Percentiles rank a stretch among this genome's conserved stretches.
phyloP scores from a whole-genome alignment of 2,329 filamentous ascomycete species.

The Monilinia vaccinii-corymbosi region DNA sequence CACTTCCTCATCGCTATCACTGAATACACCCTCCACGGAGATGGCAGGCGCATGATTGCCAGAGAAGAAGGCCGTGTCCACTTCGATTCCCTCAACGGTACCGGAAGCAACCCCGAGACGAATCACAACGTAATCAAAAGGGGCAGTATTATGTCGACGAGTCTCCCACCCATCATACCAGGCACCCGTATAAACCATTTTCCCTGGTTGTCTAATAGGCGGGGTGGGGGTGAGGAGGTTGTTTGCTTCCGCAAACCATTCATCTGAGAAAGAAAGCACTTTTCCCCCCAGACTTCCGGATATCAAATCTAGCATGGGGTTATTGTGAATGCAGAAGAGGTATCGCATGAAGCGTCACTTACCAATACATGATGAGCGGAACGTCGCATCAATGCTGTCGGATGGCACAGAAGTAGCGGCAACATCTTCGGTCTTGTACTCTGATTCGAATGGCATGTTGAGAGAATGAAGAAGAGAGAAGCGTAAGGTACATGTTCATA shows the following conservation, averaged over 20 bases:
- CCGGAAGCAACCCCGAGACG: constrained; percentile 62
- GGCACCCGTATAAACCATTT: constrained; percentile 60
- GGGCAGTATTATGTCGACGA: constrained; percentile 52
- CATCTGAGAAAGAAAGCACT: constrained; percentile 55
- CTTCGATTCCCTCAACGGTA: constrained; percentile 63
- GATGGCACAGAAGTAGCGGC: constrained; percentile 40
- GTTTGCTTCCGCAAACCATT: constrained; percentile 59
- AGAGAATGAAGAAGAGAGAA: too few species aligned
- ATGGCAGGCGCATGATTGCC: constrained; percentile 76
- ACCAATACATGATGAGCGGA: constrained; percentile 55
- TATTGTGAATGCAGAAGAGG: neutral
- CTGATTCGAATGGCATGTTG: constrained; percentile 32
- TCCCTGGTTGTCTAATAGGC: constrained; percentile 53
- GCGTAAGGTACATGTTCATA: too few species aligned
- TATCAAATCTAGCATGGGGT: constrained; percentile 43
- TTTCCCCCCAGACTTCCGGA: constrained; percentile 53
- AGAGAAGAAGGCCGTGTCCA: constrained; percentile 74
- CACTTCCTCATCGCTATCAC: constrained; percentile 55
- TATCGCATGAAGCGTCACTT: constrained; percentile 23
- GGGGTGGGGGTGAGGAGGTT: constrained; percentile 57
- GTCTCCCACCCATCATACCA: constrained; percentile 69
- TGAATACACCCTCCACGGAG: constrained; percentile 69
- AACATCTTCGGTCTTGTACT: constrained; percentile 49
- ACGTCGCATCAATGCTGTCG: constrained; percentile 50
- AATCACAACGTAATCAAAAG: constrained; percentile 60